These are phyloP conservation scores for Fusarium subtropicale DNA, from an alignment of 2,329 filamentous ascomycete species.

Conservation along the genomic window DNA sequence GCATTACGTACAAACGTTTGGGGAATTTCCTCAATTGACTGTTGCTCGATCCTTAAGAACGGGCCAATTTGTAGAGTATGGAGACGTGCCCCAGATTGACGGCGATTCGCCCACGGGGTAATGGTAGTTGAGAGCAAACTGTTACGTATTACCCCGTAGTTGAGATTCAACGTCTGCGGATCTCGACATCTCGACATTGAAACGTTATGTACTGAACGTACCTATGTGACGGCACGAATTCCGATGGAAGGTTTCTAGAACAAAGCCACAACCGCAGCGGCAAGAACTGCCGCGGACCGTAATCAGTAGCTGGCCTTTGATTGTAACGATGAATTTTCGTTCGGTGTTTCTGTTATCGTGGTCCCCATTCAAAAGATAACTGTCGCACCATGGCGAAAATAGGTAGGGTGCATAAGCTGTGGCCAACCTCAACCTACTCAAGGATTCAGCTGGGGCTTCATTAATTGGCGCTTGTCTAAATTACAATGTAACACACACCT, in stretches of 20 bases:
- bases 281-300: slow-evolving; percentile 28
- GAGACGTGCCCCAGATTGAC: slow-evolving; percentile 45
- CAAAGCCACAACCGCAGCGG: slow-evolving; percentile 34
- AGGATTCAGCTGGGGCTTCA: slow-evolving; percentile 19
- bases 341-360: slow-evolving; percentile 23
- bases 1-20: slow-evolving; percentile 45
- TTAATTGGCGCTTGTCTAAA: slow-evolving; percentile 22
- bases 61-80: slow-evolving; percentile 30
- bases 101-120: slow-evolving; percentile 42
- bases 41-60: slow-evolving; percentile 15
- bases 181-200: slow-evolving; percentile 23
- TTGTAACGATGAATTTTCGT: neutral
- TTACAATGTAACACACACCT: slow-evolving; percentile 11
- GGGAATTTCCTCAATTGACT: slow-evolving; percentile 28
- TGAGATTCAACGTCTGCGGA: slow-evolving; percentile 39
- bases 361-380: slow-evolving; percentile 20
- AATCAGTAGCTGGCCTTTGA: slow-evolving; percentile 7
- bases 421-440: slow-evolving; percentile 17
- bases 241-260: slow-evolving; percentile 19
- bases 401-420: slow-evolving; percentile 19
- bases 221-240: slow-evolving; percentile 9
- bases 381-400: slow-evolving; percentile 34
- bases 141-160: slow-evolving; percentile 44
- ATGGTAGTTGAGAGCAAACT: slow-evolving; percentile 37
- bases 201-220: slow-evolving; percentile 1